phyloP scores from a whole-genome alignment of 768 basidiomycete species.

The Mycena sanguinolenta region DNA sequence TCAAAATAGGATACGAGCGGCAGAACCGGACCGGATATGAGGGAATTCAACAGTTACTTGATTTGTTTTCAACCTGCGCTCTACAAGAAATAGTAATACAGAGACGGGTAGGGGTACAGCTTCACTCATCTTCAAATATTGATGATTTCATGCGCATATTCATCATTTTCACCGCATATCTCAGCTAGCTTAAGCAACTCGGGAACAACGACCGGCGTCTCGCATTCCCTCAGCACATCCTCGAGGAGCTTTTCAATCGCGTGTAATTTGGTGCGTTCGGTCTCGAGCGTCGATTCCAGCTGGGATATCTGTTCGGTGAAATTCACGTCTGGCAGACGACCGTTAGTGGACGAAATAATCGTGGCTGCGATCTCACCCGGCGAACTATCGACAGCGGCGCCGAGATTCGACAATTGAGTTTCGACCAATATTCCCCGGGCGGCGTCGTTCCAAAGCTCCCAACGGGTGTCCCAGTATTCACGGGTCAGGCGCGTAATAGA shows the following conservation, averaged over 20 bases:
- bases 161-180: conserved; percentile 13
- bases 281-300: background rate
- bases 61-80: background rate
- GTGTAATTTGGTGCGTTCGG: conserved; percentile 11
- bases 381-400: background rate
- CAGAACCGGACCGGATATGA: background rate
- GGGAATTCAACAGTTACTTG: background rate
- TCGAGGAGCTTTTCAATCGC: conserved; percentile 19
- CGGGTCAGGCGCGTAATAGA: conserved; percentile 20
- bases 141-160: background rate
- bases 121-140: conserved; percentile 2
- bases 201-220: conserved; percentile 26
- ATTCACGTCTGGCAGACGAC: background rate
- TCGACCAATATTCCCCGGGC: conserved; percentile 4
- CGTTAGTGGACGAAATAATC: background rate
- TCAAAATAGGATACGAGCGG: background rate
- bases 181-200: conserved; percentile 20
- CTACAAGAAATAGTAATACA: background rate
- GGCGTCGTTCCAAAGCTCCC: conserved; percentile 21
- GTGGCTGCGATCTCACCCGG: background rate
- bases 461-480: conserved; percentile 22
- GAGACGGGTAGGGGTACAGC: background rate
- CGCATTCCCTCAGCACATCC: conserved; percentile 35
- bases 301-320: conserved; percentile 1
- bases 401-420: conserved; percentile 6